A percentile compares a stretch with the other conserved stretches of the same genome.
Evolutionary conservation across 2,329 filamentous ascomycete species (phyloP).

Genomic region (Neopestalotiopsis rosae): DNA sequence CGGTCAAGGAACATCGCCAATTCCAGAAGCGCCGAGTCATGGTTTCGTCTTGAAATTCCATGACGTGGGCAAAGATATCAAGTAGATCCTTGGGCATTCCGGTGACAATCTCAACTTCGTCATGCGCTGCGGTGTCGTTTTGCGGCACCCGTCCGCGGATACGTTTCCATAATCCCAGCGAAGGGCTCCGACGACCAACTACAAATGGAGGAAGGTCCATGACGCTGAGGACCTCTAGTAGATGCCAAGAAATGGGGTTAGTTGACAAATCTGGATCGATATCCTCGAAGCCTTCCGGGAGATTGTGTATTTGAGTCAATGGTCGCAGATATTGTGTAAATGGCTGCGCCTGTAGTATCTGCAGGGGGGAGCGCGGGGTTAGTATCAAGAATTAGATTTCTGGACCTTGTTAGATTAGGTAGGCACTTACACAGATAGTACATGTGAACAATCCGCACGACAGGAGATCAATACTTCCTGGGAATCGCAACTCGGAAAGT

Average conservation of each 20-base stretch:
- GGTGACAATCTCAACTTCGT: background rate
- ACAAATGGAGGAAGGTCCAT: background rate
- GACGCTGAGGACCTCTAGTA: constrained; percentile 9
- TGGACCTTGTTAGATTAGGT: background rate
- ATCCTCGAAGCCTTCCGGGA: background rate
- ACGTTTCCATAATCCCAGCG: background rate
- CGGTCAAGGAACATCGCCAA: background rate
- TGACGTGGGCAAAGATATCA: background rate
- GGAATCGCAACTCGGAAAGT: background rate
- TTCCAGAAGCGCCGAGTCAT: background rate
- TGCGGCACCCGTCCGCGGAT: background rate
- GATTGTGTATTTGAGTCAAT: constrained; percentile 7
- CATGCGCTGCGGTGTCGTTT: background rate
- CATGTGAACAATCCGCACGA: background rate
- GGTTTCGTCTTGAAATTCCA: background rate
- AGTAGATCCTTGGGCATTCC: constrained; percentile 5
- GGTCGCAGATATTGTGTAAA: constrained; percentile 3
- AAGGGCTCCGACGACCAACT: background rate
- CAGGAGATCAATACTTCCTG: background rate
- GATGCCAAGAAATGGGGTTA: background rate
- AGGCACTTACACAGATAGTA: constrained; percentile 1
- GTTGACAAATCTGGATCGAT: background rate
- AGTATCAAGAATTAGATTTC: background rate
- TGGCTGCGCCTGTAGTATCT: constrained; percentile 9
- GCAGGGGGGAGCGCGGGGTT: background rate